Conservation (phyloP, 768 basidiomycete genomes). For the Bullera alba region DNA sequence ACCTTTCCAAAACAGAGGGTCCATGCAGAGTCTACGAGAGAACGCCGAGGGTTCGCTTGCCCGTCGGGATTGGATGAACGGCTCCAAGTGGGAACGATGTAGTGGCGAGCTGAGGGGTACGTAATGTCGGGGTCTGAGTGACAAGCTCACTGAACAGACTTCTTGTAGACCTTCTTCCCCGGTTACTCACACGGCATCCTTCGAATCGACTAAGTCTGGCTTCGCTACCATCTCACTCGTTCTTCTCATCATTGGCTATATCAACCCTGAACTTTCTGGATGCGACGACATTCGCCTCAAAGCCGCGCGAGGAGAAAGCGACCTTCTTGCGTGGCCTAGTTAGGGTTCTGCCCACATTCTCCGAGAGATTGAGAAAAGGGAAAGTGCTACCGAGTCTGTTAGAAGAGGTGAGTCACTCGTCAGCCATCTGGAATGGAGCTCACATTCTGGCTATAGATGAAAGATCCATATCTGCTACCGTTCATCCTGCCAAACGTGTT, state of each 20-base stretch:
- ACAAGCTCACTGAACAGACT: not conserved
- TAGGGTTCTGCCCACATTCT: slow-evolving; percentile 72
- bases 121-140: not conserved
- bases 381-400: slow-evolving; percentile 87
- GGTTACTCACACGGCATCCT: slow-evolving; percentile 73
- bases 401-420: slow-evolving; percentile 65
- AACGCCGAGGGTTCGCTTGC: slow-evolving; percentile 42
- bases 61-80: slow-evolving; percentile 36
- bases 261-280: slow-evolving; percentile 95
- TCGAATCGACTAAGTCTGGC: slow-evolving; percentile 66
- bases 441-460: slow-evolving; percentile 46
- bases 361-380: slow-evolving; percentile 72
- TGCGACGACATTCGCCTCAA: slow-evolving; percentile 87
- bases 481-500: slow-evolving; percentile 96
- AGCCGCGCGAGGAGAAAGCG: slow-evolving; percentile 90
- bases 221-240: slow-evolving; percentile 72
- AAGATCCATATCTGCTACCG: slow-evolving; percentile 84
- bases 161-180: slow-evolving; percentile 65
- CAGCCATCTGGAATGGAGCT: not conserved
- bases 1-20: slow-evolving; percentile 73
- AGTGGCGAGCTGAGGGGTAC: slow-evolving; percentile 38
- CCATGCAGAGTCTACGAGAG: slow-evolving; percentile 43
- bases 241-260: slow-evolving; percentile 92
- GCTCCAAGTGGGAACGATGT: slow-evolving; percentile 36
- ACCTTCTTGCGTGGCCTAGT: slow-evolving; percentile 89